phyloP scores from a whole-genome alignment of 164 flowering plant species.

The Litsea cubeba region DNA sequence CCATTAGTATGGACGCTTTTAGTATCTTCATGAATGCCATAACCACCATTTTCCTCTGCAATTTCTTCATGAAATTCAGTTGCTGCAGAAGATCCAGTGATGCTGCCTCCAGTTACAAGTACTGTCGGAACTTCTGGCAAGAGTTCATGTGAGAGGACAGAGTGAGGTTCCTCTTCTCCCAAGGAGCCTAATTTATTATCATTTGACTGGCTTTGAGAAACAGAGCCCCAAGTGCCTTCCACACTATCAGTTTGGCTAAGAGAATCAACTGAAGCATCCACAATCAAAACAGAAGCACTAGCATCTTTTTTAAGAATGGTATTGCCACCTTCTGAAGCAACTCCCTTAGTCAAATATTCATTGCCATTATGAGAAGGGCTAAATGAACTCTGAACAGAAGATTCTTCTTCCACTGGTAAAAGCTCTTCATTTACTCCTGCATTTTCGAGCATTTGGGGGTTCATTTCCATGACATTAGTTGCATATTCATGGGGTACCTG shows the following conservation, averaged over 20 bases:
- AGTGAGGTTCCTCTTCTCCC: constrained; percentile 15
- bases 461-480: background rate
- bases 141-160: background rate
- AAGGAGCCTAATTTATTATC: constrained; percentile 2
- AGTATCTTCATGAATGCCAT: constrained; percentile 5
- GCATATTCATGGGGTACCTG: constrained; percentile 12
- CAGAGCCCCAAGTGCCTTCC: constrained; percentile 61
- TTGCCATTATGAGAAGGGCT: too few relatives aligned
- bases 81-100: constrained; percentile 8
- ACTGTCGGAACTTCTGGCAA: background rate
- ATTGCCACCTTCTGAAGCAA: too few relatives aligned
- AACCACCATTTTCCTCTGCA: background rate
- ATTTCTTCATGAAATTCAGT: constrained; percentile 12
- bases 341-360: too few relatives aligned
- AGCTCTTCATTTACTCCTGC: constrained; percentile 7
- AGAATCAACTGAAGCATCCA: constrained; percentile 37
- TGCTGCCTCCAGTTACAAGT: background rate
- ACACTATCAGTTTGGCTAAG: constrained; percentile 58
- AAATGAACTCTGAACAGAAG: too few relatives aligned
- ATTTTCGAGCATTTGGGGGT: background rate
- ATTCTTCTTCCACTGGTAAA: too few relatives aligned
- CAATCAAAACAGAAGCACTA: constrained; percentile 18
- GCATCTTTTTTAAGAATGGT: constrained; percentile 20
- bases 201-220: background rate
- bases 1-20: constrained; percentile 6